Percentiles rank a stretch among this genome's conserved stretches.
These are phyloP conservation scores for Trichoderma citrinoviride DNA, from an alignment of 2,329 filamentous ascomycete species.

Conservation along the genomic window DNA sequence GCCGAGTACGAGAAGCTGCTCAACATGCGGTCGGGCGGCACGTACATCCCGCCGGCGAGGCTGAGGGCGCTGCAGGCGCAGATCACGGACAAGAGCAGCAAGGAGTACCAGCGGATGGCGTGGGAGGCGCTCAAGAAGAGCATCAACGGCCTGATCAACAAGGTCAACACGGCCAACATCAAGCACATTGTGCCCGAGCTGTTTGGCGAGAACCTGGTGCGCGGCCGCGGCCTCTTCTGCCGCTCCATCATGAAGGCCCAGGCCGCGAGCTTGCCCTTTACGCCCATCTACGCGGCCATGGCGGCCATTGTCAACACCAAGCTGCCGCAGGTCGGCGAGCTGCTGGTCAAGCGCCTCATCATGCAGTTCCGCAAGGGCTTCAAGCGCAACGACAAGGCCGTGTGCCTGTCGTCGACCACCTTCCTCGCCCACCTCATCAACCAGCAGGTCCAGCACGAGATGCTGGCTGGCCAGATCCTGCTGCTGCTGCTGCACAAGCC, in stretches of 20 bases:
- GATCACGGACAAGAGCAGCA: constrained; percentile 93
- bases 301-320: constrained; percentile 97
- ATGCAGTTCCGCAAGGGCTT: constrained; percentile 95
- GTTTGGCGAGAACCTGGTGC: constrained; percentile 89
- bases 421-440: constrained; percentile 96
- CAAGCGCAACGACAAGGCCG: constrained; percentile 93
- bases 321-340: constrained; percentile 87
- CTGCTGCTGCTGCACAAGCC: constrained; percentile 91
- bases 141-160: constrained; percentile 98
- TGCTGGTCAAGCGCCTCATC: constrained; percentile 80
- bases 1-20: constrained; percentile 91
- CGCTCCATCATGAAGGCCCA: constrained; percentile 98
- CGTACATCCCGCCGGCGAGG: constrained; percentile 91
- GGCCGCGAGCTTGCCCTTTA: constrained; percentile 91
- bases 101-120: constrained; percentile 98
- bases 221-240: constrained; percentile 89
- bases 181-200: constrained; percentile 95
- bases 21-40: constrained; percentile 90
- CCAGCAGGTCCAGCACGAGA: constrained; percentile 92
- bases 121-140: constrained; percentile 99
- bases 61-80: constrained; percentile 90
- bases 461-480: constrained; percentile 87
- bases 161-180: constrained; percentile 97
- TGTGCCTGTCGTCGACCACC: constrained; percentile 87
- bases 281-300: constrained; percentile 94